Percentiles rank a stretch among this genome's conserved stretches.
These are phyloP conservation scores for Uncinocarpus reesii DNA, from an alignment of 2,329 filamentous ascomycete genomes.

Conservation along the genomic window DNA sequence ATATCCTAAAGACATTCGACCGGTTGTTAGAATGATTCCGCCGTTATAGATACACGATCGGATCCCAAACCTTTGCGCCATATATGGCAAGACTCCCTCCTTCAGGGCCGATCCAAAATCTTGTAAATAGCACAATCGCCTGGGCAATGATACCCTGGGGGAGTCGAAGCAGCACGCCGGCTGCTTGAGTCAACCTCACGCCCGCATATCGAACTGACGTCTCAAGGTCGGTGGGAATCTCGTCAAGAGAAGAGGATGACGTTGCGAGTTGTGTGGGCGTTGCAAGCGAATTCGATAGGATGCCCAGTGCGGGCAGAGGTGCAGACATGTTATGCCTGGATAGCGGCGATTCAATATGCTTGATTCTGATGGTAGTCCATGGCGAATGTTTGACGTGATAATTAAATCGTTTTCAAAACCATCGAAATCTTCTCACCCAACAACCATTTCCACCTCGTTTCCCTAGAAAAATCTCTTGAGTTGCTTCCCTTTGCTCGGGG, in stretches of 20 bases:
- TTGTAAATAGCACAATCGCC: conserved; percentile 68
- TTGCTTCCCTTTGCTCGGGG: no score
- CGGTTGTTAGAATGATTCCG: not conserved
- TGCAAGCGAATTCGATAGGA: conserved; percentile 38
- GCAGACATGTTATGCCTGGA: not conserved
- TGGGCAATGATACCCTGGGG: conserved; percentile 79
- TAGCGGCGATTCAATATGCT: not conserved
- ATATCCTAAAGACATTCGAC: conserved; percentile 48
- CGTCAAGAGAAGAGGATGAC: conserved; percentile 37
- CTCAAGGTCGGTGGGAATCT: conserved; percentile 34
- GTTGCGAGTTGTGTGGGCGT: conserved; percentile 37
- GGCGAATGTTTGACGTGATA: no score
- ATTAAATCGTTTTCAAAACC: no score
- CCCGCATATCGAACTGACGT: conserved; percentile 38
- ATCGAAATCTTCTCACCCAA: no score
- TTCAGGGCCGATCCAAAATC: conserved; percentile 59
- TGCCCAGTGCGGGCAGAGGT: conserved; percentile 22
- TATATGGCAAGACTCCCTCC: conserved; percentile 37
- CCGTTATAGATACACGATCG: no score
- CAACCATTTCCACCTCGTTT: no score
- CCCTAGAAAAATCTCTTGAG: no score
- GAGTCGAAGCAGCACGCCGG: conserved; percentile 62
- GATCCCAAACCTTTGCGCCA: conserved; percentile 30
- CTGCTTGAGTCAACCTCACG: conserved; percentile 38
- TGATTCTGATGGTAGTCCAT: not conserved